Conservation (phyloP, 257 asterid species). For the Ocimum tenuiflorum region DNA sequence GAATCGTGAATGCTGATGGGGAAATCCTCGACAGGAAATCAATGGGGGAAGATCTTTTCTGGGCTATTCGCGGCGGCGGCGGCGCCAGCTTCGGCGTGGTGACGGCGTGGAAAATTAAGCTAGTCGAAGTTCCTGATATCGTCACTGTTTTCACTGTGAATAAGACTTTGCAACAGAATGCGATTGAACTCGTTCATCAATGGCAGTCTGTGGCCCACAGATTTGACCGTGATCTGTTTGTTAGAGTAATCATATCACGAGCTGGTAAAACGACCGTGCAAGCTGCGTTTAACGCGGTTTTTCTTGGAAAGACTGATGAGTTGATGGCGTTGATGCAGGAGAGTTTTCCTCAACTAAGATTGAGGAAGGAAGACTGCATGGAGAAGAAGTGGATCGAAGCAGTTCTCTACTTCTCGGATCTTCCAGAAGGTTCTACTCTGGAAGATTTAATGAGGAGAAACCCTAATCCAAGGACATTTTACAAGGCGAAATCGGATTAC, state of each 20-base stretch:
- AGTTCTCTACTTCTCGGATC: conserved; percentile 32
- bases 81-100: no score
- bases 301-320: conserved; percentile 26
- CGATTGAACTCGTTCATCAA: conserved; percentile 26
- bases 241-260: conserved; percentile 29
- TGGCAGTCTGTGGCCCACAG: no score
- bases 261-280: conserved; percentile 20
- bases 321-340: conserved; percentile 26
- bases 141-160: no score
- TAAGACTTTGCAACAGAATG: conserved; percentile 38
- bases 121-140: conserved; percentile 27
- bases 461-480: no score
- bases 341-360: conserved; percentile 40
- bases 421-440: conserved; percentile 32
- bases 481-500: no score
- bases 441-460: no score
- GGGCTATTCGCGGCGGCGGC: conserved; percentile 42
- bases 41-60: no score
- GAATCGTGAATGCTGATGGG: conserved; percentile 23
- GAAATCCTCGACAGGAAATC: no score
- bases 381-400: conserved; percentile 40
- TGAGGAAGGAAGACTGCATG: conserved; percentile 33
- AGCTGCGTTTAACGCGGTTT: conserved; percentile 36
- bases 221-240: no score
- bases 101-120: conserved; percentile 27